Conservation (phyloP, 73 alveolate genomes). For the Paramecium biaurelia region DNA sequence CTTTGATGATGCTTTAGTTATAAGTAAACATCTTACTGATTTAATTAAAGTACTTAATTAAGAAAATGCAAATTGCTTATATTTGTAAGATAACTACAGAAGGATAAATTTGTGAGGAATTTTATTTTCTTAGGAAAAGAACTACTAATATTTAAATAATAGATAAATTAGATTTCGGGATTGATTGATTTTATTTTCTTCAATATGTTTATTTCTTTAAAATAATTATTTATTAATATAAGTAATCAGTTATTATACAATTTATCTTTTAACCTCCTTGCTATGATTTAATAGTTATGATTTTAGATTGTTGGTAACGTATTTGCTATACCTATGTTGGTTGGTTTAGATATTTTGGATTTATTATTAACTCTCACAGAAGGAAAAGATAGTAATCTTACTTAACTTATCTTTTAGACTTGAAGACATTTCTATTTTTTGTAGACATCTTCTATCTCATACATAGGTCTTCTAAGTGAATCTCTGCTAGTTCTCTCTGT, state of each 20-base stretch:
- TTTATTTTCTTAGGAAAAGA: too few relatives aligned
- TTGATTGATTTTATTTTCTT: too few relatives aligned
- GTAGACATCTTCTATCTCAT: background rate
- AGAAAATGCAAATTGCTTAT: too few relatives aligned
- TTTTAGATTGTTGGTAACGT: background rate
- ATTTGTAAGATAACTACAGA: too few relatives aligned
- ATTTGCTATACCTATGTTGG: background rate
- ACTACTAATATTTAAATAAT: too few relatives aligned
- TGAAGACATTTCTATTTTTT: background rate
- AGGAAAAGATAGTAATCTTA: background rate
- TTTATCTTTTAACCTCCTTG: background rate
- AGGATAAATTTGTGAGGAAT: too few relatives aligned
- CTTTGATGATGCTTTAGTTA: background rate
- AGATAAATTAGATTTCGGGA: too few relatives aligned
- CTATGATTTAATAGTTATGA: background rate
- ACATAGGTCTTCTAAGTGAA: background rate
- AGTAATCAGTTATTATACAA: background rate
- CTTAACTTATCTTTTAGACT: background rate
- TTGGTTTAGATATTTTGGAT: background rate
- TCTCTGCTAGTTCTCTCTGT: background rate
- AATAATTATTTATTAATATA: background rate
- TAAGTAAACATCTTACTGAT: background rate
- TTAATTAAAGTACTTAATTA: background rate
- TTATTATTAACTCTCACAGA: background rate
- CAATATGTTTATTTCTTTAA: background rate